Evolutionary conservation across 1,139 yeast species (phyloP), one percentile per base, ranked within the genome.

Genomic region (Magnusiomyces magnusii): DNA sequence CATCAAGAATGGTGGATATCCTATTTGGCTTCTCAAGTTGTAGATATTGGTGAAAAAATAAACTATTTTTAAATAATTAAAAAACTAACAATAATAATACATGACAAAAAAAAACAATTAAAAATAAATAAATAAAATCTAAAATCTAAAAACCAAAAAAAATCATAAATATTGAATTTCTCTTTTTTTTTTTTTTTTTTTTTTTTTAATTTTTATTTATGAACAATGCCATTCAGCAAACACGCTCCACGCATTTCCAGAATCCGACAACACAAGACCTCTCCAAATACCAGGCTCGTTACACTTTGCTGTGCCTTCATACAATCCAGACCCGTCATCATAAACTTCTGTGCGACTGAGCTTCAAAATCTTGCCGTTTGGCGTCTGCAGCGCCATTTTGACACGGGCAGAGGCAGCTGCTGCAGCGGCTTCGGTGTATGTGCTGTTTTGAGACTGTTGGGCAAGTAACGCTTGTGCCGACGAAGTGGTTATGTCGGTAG

Each of bases 191-290:
- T 17, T 21, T 36, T 19, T 10, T n/a, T 7, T 7, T 31, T 28
- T 34, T 39, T 50, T 19, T 41, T 41, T 31, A 7, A 7, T 21
- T 17, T 21, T 36, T 19, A 2, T 25, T 47, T 67, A 76, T 47
- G 70, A 65, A 70, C 95, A 87, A 53, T 79, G 79, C 99, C 99
- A 93, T 72, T 90, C 96, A 13, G 96, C 92, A 73, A 89, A 90
- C 5, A 88, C 91, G 67, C 91, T 87, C 92, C 96, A 89, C 59
- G 93, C 86, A 62, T 81, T 80, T 2, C 91, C 91, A 55, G 85
- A 81, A 66, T 89, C 95, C 9, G 92, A 86, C 55, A 87, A 81
- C 0, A 89, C 90, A 57, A 92, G 78, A 1, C 93, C 95, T 57
- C 92, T 79, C 87, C 96, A 93, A 34, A 79, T 72, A 1, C 99